These are phyloP conservation scores for Plasmodium fragile DNA, from an alignment of 169 alveolate genomes.

Conservation along the genomic window DNA sequence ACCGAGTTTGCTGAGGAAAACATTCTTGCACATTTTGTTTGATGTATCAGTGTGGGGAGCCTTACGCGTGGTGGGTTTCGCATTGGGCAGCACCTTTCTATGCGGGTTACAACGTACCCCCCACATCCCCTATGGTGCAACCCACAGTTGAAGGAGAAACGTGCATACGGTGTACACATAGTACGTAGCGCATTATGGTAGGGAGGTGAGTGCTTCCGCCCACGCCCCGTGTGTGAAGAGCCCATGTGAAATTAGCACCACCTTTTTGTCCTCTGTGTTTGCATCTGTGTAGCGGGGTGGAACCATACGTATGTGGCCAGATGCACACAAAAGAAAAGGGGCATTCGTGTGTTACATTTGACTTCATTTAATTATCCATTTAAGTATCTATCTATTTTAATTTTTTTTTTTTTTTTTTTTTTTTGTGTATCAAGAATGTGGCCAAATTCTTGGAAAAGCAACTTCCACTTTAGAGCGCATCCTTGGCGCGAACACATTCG, in stretches of 20 bases:
- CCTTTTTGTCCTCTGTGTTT: background rate
- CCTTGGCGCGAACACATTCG: background rate
- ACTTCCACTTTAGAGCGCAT: background rate
- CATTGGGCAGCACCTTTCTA: background rate
- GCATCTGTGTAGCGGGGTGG: background rate
- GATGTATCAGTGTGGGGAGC: constrained; percentile 11
- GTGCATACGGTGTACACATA: background rate
- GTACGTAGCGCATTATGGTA: background rate
- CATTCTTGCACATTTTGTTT: constrained; percentile 49
- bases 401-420: background rate
- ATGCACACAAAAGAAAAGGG: background rate
- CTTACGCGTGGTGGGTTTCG: background rate
- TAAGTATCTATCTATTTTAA: background rate
- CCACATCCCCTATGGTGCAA: background rate
- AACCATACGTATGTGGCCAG: background rate
- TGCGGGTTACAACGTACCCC: background rate
- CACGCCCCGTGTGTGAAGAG: background rate
- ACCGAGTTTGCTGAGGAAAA: constrained; percentile 38
- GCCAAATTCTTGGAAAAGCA: background rate
- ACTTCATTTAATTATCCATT: background rate
- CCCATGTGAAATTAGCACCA: background rate
- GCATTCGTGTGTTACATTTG: background rate
- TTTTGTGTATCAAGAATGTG: background rate
- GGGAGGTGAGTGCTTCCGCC: background rate
- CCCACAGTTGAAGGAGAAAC: background rate